These are phyloP conservation scores for Ceratobasidium theobromae DNA, from an alignment of 1,284 basidiomycete genomes.

Conservation along the genomic window DNA sequence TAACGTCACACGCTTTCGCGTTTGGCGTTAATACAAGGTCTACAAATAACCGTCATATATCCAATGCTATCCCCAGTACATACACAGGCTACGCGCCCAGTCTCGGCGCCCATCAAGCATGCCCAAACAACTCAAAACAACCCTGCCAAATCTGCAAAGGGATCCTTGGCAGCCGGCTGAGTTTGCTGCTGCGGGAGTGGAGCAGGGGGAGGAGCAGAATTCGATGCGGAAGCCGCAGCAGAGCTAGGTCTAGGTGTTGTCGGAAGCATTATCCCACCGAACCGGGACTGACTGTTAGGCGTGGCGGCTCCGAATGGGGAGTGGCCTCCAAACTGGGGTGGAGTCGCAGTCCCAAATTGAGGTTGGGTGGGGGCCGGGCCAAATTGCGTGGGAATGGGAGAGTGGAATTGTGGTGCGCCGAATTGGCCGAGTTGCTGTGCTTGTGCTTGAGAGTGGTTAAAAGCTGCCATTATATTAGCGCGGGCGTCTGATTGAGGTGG, in stretches of 20 bases:
- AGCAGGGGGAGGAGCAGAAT: conserved; percentile 39
- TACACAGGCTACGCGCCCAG: too few relatives aligned
- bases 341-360: conserved; percentile 7
- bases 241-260: conserved; percentile 30
- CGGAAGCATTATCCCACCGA: conserved; percentile 28
- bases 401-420: conserved; percentile 21
- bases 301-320: conserved; percentile 35
- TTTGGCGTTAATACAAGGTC: too few relatives aligned
- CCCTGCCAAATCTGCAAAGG: conserved; percentile 75
- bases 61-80: too few relatives aligned
- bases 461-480: conserved; percentile 34
- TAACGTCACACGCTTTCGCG: too few relatives aligned
- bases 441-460: conserved; percentile 33
- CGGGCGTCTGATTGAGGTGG: conserved; percentile 2
- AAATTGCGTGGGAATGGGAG: conserved; percentile 10
- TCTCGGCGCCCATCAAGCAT: neutral
- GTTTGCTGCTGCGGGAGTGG: conserved; percentile 37
- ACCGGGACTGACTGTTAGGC: neutral
- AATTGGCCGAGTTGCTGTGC: conserved; percentile 35
- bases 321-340: conserved; percentile 33
- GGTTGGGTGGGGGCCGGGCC: conserved; percentile 35
- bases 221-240: too few relatives aligned
- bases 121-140: conserved; percentile 53
- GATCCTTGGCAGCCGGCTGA: conserved; percentile 60
- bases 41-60: too few relatives aligned